These are phyloP conservation scores for Sclerotinia nivalis DNA, from an alignment of 2,329 filamentous ascomycete genomes.

Conservation along the genomic window DNA sequence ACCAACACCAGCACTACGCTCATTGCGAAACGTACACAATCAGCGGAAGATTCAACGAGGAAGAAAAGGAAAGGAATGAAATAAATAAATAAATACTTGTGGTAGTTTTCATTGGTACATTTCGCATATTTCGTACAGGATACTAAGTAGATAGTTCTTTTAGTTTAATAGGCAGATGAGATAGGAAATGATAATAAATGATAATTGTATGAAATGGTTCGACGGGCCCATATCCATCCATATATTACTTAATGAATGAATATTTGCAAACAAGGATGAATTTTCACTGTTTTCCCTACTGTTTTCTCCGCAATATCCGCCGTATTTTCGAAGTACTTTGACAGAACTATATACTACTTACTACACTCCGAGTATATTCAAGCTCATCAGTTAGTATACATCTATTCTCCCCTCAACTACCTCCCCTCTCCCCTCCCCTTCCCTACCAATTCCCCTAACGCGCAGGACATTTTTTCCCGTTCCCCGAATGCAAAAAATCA, in stretches of 20 bases:
- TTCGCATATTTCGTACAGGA: neutral
- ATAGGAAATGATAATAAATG: neutral
- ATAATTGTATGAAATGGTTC: neutral
- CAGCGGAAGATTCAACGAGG: neutral
- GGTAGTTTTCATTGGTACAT: neutral
- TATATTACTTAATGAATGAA: too few relatives aligned
- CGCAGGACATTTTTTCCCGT: neutral
- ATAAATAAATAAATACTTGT: neutral
- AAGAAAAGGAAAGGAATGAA: neutral
- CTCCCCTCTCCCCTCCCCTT: too few relatives aligned
- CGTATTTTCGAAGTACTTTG: too few relatives aligned
- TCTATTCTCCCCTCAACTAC: neutral
- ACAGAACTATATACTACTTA: too few relatives aligned
- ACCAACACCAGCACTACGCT: too few relatives aligned
- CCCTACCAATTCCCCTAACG: neutral
- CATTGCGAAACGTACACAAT: too few relatives aligned
- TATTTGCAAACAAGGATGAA: too few relatives aligned
- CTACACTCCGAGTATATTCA: too few relatives aligned
- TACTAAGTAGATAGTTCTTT: neutral
- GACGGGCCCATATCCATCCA: too few relatives aligned
- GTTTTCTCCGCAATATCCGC: too few relatives aligned
- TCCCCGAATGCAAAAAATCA: slow-evolving; percentile 10
- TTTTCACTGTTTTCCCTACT: too few relatives aligned
- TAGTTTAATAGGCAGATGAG: neutral
- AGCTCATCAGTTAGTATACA: too few relatives aligned